Evolutionary conservation across 441 rosid species (phyloP).

Genomic region (Aquilaria agallochum): DNA sequence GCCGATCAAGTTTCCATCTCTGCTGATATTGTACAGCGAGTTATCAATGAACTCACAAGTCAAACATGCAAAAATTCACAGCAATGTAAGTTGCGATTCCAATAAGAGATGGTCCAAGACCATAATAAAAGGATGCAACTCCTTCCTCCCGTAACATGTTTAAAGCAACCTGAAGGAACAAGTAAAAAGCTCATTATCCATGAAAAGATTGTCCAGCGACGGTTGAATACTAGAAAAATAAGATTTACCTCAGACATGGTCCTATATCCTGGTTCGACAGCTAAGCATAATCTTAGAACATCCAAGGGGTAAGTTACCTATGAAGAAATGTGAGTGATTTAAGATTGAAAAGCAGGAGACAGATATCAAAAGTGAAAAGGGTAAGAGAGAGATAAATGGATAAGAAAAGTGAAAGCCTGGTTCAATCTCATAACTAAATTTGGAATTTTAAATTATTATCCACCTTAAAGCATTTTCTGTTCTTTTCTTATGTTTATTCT

Average conservation of each 20-base stretch:
- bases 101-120: constrained; percentile 95
- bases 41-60: constrained; percentile 63
- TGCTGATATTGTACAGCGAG: neutral
- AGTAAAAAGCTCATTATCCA: neutral
- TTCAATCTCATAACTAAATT: too few species aligned
- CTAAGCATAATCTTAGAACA: constrained; percentile 48
- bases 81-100: constrained; percentile 98
- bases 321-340: too few species aligned
- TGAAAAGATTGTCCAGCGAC: constrained; percentile 9
- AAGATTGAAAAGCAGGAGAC: too few species aligned
- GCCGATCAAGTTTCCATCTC: too few species aligned
- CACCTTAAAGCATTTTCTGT: too few species aligned
- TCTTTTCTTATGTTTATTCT: too few species aligned
- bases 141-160: constrained; percentile 98
- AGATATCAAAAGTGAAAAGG: too few species aligned
- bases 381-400: too few species aligned
- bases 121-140: constrained; percentile 76
- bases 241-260: constrained; percentile 81
- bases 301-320: too few species aligned
- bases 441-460: too few species aligned
- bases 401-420: too few species aligned
- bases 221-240: constrained; percentile 8
- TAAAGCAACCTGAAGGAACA: constrained; percentile 59
- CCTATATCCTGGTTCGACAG: constrained; percentile 90
- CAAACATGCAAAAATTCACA: constrained; percentile 91